Evolutionary conservation across 768 basidiomycete genomes (phyloP).

Genomic region (Mycena metata): DNA sequence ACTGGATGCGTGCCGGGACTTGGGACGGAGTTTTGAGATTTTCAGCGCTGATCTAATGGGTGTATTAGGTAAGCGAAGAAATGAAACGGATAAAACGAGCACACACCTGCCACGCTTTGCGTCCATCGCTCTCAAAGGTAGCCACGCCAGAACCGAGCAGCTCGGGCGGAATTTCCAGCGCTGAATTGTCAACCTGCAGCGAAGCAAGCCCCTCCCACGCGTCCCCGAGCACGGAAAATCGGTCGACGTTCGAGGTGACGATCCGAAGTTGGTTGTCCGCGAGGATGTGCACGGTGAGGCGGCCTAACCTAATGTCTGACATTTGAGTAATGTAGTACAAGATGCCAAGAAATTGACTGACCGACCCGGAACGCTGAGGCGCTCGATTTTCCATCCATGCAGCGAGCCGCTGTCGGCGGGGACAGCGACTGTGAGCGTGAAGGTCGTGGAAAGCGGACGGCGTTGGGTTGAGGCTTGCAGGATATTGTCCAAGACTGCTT

Average conservation of each 20-base stretch:
- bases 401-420: conserved; percentile 80
- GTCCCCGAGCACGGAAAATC: conserved; percentile 46
- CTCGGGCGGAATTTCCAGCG: conserved; percentile 26
- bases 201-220: conserved; percentile 31
- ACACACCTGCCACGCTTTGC: conserved; percentile 38
- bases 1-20: conserved; percentile 72
- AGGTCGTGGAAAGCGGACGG: conserved; percentile 47
- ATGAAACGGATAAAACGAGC: neutral
- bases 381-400: conserved; percentile 76
- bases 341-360: conserved; percentile 46
- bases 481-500: conserved; percentile 64
- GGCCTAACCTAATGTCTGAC: conserved; percentile 49
- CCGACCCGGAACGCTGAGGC: conserved; percentile 77
- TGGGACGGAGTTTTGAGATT: conserved; percentile 29
- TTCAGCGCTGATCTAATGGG: conserved; percentile 16
- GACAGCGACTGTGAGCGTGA: conserved; percentile 80
- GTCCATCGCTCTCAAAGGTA: conserved; percentile 32
- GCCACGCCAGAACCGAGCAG: conserved; percentile 16
- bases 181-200: conserved; percentile 37
- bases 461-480: conserved; percentile 33
- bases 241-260: conserved; percentile 48
- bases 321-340: too few relatives aligned
- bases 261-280: conserved; percentile 38
- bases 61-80: neutral
- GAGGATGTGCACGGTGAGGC: conserved; percentile 48